Conservation (phyloP, 257 asterid species). For the Jaltomata sinuosa region DNA sequence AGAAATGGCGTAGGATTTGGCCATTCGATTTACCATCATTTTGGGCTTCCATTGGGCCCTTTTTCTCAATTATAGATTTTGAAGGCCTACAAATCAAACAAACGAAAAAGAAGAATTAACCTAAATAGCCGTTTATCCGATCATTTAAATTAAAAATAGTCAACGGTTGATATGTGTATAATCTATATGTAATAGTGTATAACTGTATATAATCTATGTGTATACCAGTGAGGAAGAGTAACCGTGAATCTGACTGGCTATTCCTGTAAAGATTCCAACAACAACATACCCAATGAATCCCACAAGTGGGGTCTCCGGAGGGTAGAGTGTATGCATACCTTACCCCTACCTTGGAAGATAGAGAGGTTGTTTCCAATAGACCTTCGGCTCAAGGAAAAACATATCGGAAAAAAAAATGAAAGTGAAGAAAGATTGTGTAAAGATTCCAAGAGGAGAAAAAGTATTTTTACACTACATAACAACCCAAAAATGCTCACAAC, state of each 20-base stretch:
- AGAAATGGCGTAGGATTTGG: slow-evolving; percentile 55
- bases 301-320: too few species aligned
- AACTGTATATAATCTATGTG: not conserved
- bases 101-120: not conserved
- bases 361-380: too few species aligned
- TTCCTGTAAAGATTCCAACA: not conserved
- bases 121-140: not conserved
- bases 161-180: not conserved
- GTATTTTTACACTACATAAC: not conserved
- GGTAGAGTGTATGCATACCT: too few species aligned
- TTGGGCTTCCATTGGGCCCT: slow-evolving; percentile 23
- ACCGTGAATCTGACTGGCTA: not conserved
- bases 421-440: too few species aligned
- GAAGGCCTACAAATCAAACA: slow-evolving; percentile 38
- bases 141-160: too few species aligned
- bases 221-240: not conserved
- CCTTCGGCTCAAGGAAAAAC: too few species aligned
- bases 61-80: slow-evolving; percentile 22
- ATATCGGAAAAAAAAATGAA: too few species aligned
- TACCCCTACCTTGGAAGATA: too few species aligned
- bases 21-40: slow-evolving; percentile 20
- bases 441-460: too few species aligned
- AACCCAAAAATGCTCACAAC: not conserved
- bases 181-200: not conserved
- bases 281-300: too few species aligned